These are phyloP conservation scores for Sphaceloma murrayae DNA, from an alignment of 2,329 filamentous ascomycete species.

Conservation along the genomic window DNA sequence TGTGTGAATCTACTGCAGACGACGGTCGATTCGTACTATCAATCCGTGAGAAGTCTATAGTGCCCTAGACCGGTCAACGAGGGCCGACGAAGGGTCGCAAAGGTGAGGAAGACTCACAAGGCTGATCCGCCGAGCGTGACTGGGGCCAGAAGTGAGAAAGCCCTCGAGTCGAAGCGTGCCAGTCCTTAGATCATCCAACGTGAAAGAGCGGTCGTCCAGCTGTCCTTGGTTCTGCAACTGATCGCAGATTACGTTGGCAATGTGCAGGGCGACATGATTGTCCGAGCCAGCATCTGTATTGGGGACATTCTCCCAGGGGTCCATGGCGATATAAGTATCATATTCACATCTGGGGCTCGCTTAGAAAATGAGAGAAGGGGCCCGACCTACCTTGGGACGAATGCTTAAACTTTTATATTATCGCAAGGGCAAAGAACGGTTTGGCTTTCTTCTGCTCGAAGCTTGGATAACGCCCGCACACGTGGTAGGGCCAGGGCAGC, in stretches of 20 bases:
- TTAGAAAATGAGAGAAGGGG: not conserved
- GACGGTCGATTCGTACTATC: not conserved
- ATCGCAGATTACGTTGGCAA: conserved; percentile 8
- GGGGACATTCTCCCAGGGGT: not conserved
- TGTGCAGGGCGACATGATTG: conserved; percentile 5
- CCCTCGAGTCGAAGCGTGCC: conserved; percentile 6
- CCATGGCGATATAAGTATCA: conserved; percentile 2
- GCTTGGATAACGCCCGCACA: conserved; percentile 6
- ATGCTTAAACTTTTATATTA: conserved; percentile 9
- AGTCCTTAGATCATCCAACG: conserved; percentile 6
- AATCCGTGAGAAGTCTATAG: conserved; percentile 7
- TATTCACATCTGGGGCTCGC: not conserved
- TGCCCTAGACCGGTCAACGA: conserved; percentile 9
- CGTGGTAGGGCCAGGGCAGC: conserved; percentile 3
- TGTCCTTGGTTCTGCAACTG: not conserved
- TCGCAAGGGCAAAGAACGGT: not conserved
- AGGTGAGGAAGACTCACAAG: not conserved
- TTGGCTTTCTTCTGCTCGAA: conserved; percentile 9
- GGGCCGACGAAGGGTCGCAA: not conserved
- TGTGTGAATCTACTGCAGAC: not conserved
- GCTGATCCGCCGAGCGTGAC: conserved; percentile 1
- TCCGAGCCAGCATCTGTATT: not conserved
- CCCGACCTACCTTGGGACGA: not conserved
- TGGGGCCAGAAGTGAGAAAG: conserved; percentile 2
- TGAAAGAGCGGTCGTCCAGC: not conserved